These are phyloP conservation scores for Vitis rupestris DNA, from an alignment of 164 flowering plant species.

Conservation along the genomic window DNA sequence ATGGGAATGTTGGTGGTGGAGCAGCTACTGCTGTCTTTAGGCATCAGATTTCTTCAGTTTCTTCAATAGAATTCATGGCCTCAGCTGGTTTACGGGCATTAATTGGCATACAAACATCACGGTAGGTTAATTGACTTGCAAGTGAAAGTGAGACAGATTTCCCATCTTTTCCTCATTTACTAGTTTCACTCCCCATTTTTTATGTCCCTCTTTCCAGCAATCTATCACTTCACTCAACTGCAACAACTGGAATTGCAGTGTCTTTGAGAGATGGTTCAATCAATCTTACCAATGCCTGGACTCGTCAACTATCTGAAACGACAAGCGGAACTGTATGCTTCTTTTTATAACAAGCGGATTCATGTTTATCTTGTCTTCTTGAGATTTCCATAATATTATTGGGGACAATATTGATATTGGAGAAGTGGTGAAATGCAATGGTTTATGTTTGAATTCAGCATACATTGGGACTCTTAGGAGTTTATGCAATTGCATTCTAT, in stretches of 20 bases:
- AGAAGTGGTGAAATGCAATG: not conserved
- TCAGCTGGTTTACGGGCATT: slow-evolving; percentile 78
- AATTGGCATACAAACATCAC: slow-evolving; percentile 71
- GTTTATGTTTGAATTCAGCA: too few relatives aligned
- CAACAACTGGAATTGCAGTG: slow-evolving; percentile 69
- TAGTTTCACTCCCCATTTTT: slow-evolving; percentile 1
- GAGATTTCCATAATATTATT: not conserved
- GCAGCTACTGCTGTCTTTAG: slow-evolving; percentile 63
- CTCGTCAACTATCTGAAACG: slow-evolving; percentile 87
- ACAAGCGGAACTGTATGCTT: slow-evolving; percentile 72
- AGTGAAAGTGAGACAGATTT: not conserved
- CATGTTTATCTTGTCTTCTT: not conserved
- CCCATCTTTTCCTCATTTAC: not conserved
- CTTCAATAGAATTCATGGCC: slow-evolving; percentile 73
- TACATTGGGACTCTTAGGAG: not conserved
- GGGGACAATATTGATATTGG: not conserved
- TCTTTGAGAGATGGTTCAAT: slow-evolving; percentile 87
- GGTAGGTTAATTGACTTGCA: slow-evolving; percentile 44
- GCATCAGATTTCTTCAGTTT: slow-evolving; percentile 71
- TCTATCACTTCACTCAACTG: slow-evolving; percentile 72
- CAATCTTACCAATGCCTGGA: slow-evolving; percentile 90
- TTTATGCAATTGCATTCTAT: not conserved
- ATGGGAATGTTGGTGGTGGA: slow-evolving; percentile 69
- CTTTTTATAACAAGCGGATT: not conserved
- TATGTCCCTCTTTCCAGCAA: slow-evolving; percentile 42